These are phyloP conservation scores for Eucommia ulmoides DNA, from an alignment of 257 asterid genomes.

Conservation along the genomic window DNA sequence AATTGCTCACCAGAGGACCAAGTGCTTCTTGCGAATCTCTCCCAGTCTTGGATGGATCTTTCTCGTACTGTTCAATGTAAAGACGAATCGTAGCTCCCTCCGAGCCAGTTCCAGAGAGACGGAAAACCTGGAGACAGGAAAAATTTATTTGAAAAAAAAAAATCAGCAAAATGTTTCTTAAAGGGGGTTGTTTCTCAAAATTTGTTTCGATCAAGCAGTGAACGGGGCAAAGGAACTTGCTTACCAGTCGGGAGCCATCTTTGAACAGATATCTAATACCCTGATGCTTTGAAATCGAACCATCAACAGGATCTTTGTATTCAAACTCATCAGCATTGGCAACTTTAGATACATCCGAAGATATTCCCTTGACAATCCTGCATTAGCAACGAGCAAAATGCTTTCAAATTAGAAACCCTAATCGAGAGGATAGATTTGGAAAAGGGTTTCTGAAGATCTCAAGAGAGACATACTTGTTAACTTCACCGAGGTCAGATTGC, in stretches of 20 bases:
- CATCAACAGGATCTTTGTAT: slow-evolving; percentile 96
- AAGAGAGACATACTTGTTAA: slow-evolving; percentile 54
- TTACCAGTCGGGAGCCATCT: slow-evolving; percentile 97
- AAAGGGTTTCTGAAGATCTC: no score
- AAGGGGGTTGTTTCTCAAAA: no score
- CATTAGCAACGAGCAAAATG: slow-evolving; percentile 8
- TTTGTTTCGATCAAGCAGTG: no score
- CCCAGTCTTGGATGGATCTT: slow-evolving; percentile 70
- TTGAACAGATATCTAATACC: slow-evolving; percentile 85
- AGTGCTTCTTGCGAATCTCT: slow-evolving; percentile 82
- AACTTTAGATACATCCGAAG: slow-evolving; percentile 61
- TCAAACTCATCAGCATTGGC: slow-evolving; percentile 84
- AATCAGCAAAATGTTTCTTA: background rate
- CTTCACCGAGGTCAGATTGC: slow-evolving; percentile 73
- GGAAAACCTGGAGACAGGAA: slow-evolving; percentile 56
- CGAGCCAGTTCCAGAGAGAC: slow-evolving; percentile 98
- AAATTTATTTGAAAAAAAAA: background rate
- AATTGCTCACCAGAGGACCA: slow-evolving; percentile 59
- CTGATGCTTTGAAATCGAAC: slow-evolving; percentile 90
- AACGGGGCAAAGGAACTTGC: slow-evolving; percentile 7
- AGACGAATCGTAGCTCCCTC: slow-evolving; percentile 97
- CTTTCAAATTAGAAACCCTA: no score
- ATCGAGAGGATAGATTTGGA: no score
- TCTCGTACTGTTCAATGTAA: slow-evolving; percentile 88
- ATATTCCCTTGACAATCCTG: slow-evolving; percentile 59